Base-by-base conservation (phyloP, 495 filamentous ascomycete species). In the Penicillium herquei region DNA sequence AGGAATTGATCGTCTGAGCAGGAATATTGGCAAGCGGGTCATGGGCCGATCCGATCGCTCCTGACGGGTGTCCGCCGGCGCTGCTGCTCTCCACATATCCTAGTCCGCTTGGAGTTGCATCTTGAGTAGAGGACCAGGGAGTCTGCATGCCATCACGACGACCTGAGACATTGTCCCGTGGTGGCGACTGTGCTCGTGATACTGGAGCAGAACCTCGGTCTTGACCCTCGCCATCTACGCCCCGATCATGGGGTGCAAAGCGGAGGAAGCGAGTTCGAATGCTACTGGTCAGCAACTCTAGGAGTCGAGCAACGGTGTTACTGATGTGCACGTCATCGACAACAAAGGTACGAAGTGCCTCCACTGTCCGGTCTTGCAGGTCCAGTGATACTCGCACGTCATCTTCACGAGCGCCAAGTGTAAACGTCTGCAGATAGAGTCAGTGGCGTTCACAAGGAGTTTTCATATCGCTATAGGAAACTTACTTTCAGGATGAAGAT, bases 271-370 rank as follows among this genome's bases (percentile, higher is more conserved):
- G 81, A 49, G 84, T 85, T 17, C 87, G 81, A 49, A 94, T 80
- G 41, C 87, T 83, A 26, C 83, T 83, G 3, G 89, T 92, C 45
- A 95, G 72, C 7, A 86, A 86, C 66, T 95, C 89, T 1, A 97
- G 81, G 46, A 97, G 81, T 57, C 96, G 91, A n/a, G 93, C 90
- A 61, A 97, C 96, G 11, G 91, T 86, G 49, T 92, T 90, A 32
- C 87, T 93, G n/a, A 98, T 80, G 71, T 98, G 94, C 16, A 98
- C 90, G 62, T 98, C 94, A 67, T 98, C 94, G 6, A 97, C 93
- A 1, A 95, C 90, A 49, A 86, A 93, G 52, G 83, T 89, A 18
- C 88, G 83, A 18, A 98, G 78, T 17, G 90, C 92, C 57, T 88
- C 78, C 1, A 95, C 86, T 0, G 89, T 90, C 13, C 80, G 73